Evolutionary conservation across 768 basidiomycete species (phyloP), one percentile per base, ranked within the genome.

Genomic region (Naganishia vaughanmartiniae): DNA sequence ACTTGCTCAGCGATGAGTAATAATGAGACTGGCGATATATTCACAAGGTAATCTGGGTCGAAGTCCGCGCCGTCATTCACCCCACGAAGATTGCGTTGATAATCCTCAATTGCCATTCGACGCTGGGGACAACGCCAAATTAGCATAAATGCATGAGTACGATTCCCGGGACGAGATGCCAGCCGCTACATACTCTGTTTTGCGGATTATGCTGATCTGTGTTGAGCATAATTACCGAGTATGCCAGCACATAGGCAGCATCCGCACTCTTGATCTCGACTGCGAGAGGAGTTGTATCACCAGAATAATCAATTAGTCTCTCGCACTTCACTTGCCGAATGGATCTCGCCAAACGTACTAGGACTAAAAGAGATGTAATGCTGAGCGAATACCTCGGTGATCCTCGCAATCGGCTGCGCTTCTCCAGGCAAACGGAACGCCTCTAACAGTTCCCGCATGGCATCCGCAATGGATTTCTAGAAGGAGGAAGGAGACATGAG

Each of bases 171-270:
- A 15, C 3, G 6, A 36, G 34, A 36, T 36, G 9, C 17, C 17
- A 15, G 15, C 42, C 2, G 14, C 14, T 15, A n/a, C 60, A 63
- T 63, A 63, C 60, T 78, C 91, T 84, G 72, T 94, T 87, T 84
- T 96, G 93, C 15, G 94, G 93, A 78, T 91, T 97, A 79, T 97
- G 94, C 36, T 88, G 87, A 83, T 99, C 96, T 10, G 96, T 99
- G 82, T 99, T 99, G 60, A 99, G 86, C 93, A 99, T 87, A 80
- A 99, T 97, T 71, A 99, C 89, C 0, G 96, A 97, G 80, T 89
- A 99, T 0, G 95, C 87, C 30, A 99, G 83, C 10, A 99, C 90
- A 81, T 96, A 94, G 24, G 92, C 91, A 5, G 95, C 91, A 78
- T 98, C 96, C 82, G 92, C 88, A 68, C 84, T 89, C 78, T 90